phyloP scores from a whole-genome alignment of 768 basidiomycete genomes.

The Serendipita vermifera region DNA sequence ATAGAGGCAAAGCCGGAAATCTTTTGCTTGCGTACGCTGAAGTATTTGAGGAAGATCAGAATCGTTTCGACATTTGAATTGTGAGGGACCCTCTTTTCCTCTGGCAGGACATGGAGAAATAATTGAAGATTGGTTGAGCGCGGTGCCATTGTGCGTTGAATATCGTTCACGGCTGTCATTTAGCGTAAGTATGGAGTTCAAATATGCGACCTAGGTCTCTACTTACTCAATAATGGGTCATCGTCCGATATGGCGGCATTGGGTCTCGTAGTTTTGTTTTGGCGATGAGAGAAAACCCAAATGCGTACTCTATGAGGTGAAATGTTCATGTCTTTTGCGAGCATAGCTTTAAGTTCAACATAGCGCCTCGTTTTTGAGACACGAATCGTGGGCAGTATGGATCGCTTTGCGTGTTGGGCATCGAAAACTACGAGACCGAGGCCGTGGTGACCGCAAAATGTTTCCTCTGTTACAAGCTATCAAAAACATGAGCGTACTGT shows the following conservation, averaged over 20 bases:
- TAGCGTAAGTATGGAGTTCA: neutral
- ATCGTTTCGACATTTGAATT: constrained; percentile 70
- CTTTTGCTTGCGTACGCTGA: constrained; percentile 86
- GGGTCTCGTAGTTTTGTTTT: constrained; percentile 98
- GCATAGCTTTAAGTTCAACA: constrained; percentile 78
- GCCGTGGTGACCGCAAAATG: constrained; percentile 88
- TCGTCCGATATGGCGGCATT: constrained; percentile 94
- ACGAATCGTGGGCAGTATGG: constrained; percentile 87
- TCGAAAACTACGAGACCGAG: constrained; percentile 97
- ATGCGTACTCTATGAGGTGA: constrained; percentile 80
- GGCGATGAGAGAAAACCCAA: constrained; percentile 96
- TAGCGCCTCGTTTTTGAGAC: constrained; percentile 92
- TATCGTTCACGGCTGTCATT: constrained; percentile 73
- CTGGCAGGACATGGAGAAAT: constrained; percentile 82
- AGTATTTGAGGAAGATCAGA: constrained; percentile 98
- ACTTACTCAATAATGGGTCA: constrained; percentile 81
- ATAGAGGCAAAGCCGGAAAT: constrained; percentile 76
- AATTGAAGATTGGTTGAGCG: constrained; percentile 87
- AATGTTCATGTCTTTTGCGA: constrained; percentile 77
- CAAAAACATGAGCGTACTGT: constrained; percentile 93
- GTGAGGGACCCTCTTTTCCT: constrained; percentile 67
- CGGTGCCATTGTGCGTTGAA: constrained; percentile 96
- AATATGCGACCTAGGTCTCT: no score
- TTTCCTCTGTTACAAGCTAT: constrained; percentile 94
- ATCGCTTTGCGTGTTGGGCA: constrained; percentile 92